These are phyloP conservation scores for Phanerochaete sordida DNA, from an alignment of 768 basidiomycete genomes.

Conservation along the genomic window DNA sequence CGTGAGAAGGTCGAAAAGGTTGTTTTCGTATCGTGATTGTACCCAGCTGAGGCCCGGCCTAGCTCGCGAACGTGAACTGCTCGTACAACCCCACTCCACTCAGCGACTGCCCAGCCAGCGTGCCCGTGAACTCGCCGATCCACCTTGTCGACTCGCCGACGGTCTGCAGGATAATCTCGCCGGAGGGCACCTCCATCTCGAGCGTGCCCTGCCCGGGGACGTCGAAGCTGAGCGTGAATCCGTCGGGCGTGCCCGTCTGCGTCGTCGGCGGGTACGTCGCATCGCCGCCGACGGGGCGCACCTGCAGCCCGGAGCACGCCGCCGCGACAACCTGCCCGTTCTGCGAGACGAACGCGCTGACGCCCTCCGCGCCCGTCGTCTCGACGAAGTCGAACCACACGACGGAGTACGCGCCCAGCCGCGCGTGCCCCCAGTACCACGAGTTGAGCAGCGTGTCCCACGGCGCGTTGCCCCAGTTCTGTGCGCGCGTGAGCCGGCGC, in stretches of 20 bases:
- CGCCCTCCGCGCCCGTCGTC: slow-evolving; percentile 4
- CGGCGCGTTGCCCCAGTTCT: slow-evolving; percentile 13
- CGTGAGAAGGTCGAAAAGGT: too few relatives aligned
- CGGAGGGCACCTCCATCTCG: neutral
- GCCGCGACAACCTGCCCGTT: slow-evolving; percentile 3
- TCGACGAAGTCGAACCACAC: slow-evolving; percentile 13
- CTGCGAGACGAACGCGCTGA: slow-evolving; percentile 5
- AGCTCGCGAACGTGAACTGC: slow-evolving; percentile 7
- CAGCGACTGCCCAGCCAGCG: neutral
- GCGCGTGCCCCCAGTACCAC: slow-evolving; percentile 14
- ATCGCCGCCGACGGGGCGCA: slow-evolving; percentile 1
- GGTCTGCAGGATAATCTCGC: neutral
- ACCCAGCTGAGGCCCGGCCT: too few relatives aligned
- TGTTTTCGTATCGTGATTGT: too few relatives aligned
- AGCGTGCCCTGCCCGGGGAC: slow-evolving; percentile 6
- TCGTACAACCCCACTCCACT: slow-evolving; percentile 5
- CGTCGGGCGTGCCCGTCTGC: neutral
- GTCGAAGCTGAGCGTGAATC: neutral
- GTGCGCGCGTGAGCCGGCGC: neutral
- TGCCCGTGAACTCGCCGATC: slow-evolving; percentile 3
- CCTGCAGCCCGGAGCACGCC: neutral
- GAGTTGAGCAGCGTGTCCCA: slow-evolving; percentile 1
- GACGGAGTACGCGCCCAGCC: slow-evolving; percentile 11
- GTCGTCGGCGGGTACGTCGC: slow-evolving; percentile 9
- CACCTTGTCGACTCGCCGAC: neutral